These are phyloP conservation scores for Durusdinium trenchii DNA, from an alignment of 73 alveolate genomes.

Conservation along the genomic window DNA sequence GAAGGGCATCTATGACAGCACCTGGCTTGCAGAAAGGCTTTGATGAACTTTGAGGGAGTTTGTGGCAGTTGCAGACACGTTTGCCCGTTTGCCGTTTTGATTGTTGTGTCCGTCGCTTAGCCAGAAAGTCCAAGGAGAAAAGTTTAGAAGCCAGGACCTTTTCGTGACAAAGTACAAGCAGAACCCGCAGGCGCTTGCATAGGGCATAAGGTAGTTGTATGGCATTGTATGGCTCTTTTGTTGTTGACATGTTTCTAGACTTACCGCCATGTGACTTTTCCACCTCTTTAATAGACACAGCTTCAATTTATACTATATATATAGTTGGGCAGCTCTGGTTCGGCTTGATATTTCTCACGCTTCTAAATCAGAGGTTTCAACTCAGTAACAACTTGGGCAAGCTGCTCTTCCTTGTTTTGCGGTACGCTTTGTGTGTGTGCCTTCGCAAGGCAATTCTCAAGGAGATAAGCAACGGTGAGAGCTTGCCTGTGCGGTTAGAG, in stretches of 20 bases:
- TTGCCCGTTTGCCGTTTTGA: background rate
- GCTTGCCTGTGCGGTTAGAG: constrained; percentile 37
- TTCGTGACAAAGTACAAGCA: background rate
- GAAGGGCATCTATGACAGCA: constrained; percentile 58
- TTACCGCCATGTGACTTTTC: too few relatives aligned
- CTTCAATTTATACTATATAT: too few relatives aligned
- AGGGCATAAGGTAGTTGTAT: background rate
- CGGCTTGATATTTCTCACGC: too few relatives aligned
- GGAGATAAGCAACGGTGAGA: constrained; percentile 37
- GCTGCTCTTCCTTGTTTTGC: too few relatives aligned
- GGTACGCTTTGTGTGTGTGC: background rate
- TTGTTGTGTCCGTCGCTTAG: background rate
- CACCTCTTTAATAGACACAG: too few relatives aligned
- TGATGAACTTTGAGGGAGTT: background rate
- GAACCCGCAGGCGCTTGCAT: background rate
- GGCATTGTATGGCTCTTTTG: background rate
- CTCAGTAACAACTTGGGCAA: too few relatives aligned
- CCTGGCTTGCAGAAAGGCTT: background rate
- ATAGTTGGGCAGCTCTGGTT: too few relatives aligned
- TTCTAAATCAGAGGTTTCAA: too few relatives aligned
- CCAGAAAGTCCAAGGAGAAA: constrained; percentile 9
- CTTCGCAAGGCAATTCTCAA: constrained; percentile 13
- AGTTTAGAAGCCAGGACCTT: constrained; percentile 35
- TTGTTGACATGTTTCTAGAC: too few relatives aligned
- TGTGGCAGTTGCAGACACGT: background rate